phyloP scores from a whole-genome alignment of 768 basidiomycete genomes.

The Tulasnella sp. region DNA sequence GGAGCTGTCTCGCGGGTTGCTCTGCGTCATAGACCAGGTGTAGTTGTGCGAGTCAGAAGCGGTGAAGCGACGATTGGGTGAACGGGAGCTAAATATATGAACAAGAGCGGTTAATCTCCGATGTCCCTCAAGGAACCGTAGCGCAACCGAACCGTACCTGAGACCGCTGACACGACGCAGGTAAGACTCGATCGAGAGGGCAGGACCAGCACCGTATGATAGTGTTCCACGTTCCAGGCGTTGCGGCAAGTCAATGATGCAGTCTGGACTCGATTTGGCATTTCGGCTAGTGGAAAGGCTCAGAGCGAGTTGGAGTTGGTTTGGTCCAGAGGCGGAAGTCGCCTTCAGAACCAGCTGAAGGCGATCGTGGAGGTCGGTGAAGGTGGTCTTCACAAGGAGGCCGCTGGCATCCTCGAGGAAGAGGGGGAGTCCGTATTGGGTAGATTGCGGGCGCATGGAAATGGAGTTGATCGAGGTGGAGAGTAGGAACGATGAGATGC shows the following conservation, averaged over 20 bases:
- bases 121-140: neutral
- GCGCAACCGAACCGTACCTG: neutral
- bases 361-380: slow-evolving; percentile 9
- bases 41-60: slow-evolving; percentile 10
- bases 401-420: slow-evolving; percentile 14
- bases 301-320: neutral
- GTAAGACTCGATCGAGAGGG: slow-evolving; percentile 6
- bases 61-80: slow-evolving; percentile 7
- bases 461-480: no score
- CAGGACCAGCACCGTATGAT: neutral
- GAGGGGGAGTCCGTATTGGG: slow-evolving; percentile 16
- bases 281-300: neutral
- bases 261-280: neutral
- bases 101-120: neutral
- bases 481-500: no score
- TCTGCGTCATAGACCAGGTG: neutral
- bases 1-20: slow-evolving; percentile 2
- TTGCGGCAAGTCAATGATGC: slow-evolving; percentile 5
- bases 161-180: slow-evolving; percentile 3
- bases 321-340: neutral
- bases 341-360: neutral
- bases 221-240: neutral
- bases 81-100: neutral
- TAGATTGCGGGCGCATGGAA: slow-evolving; percentile 12
- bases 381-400: neutral